Evolutionary conservation across 108 stramenopile genomes (phyloP).

Genomic region (Skeletonema costatum): DNA sequence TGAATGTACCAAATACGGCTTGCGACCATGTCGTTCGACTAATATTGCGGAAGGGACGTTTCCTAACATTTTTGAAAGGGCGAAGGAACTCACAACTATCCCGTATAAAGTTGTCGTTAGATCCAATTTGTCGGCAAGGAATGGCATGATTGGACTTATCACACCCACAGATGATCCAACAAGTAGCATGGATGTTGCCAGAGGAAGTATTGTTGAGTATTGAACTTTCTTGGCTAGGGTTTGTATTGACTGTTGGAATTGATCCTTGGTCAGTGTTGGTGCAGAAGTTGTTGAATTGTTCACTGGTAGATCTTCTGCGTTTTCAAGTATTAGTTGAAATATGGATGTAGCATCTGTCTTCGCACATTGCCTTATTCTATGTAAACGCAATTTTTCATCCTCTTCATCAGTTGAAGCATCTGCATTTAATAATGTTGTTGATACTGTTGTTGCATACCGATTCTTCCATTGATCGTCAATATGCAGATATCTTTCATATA

Average conservation of each 20-base stretch:
- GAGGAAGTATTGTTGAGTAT: constrained; percentile 60
- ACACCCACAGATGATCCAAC: constrained; percentile 84
- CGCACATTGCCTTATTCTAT: constrained; percentile 13
- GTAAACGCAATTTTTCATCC: constrained; percentile 4
- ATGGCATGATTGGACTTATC: constrained; percentile 81
- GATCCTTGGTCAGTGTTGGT: constrained; percentile 23
- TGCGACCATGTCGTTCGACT: constrained; percentile 87
- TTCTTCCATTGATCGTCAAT: constrained; percentile 29
- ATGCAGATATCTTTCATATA: constrained; percentile 19
- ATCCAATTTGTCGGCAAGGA: constrained; percentile 76
- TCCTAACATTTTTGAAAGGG: constrained; percentile 79
- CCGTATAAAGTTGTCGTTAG: constrained; percentile 78
- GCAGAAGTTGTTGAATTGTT: not conserved
- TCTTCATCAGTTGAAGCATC: not conserved
- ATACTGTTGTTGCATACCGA: not conserved
- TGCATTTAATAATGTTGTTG: not conserved
- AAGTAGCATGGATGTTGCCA: constrained; percentile 81
- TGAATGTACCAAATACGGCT: constrained; percentile 82
- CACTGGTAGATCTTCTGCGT: not conserved
- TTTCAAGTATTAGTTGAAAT: constrained; percentile 14
- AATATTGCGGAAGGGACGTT: constrained; percentile 88
- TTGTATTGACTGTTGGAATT: constrained; percentile 41
- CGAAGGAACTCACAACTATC: constrained; percentile 83
- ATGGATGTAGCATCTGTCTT: constrained; percentile 21
- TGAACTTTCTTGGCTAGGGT: constrained; percentile 55